phyloP scores from a whole-genome alignment of 2,329 filamentous ascomycete species.

The Lecanicillium sp. region DNA sequence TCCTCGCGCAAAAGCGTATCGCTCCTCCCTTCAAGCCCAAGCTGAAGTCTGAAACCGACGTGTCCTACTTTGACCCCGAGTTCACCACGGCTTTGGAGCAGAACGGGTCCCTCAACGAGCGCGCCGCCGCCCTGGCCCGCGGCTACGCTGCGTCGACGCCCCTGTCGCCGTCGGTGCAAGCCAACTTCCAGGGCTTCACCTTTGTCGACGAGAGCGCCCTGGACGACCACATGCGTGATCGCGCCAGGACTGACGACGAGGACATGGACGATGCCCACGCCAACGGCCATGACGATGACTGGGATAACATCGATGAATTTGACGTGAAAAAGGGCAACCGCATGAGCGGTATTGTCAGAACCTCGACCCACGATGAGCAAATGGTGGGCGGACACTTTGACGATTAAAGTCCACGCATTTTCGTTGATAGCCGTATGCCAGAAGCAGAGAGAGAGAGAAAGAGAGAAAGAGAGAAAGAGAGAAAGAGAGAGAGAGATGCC shows the following conservation, averaged over 20 bases:
- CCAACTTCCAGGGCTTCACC: constrained; percentile 97
- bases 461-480: background rate
- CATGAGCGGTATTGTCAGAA: constrained; percentile 59
- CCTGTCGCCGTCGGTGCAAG: constrained; percentile 89
- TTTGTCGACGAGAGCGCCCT: constrained; percentile 98
- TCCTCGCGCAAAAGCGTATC: constrained; percentile 81
- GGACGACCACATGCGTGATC: constrained; percentile 70
- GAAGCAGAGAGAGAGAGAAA: background rate
- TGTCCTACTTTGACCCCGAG: constrained; percentile 97
- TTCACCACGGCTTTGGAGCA: constrained; percentile 92
- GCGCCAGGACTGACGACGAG: constrained; percentile 44
- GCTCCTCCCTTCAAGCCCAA: constrained; percentile 97
- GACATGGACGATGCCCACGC: constrained; percentile 52
- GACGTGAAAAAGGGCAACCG: constrained; percentile 48
- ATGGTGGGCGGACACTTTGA: constrained; percentile 62
- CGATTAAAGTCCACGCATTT: constrained; percentile 38
- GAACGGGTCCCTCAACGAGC: constrained; percentile 82
- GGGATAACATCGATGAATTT: constrained; percentile 53
- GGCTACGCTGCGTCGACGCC: constrained; percentile 88
- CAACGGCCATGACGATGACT: constrained; percentile 42
- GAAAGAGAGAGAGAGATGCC: background rate
- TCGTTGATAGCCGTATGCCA: constrained; percentile 6
- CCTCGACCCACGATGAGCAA: constrained; percentile 52
- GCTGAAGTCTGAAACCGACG: constrained; percentile 90
- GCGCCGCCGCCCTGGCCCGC: constrained; percentile 77